phyloP scores from a whole-genome alignment of 2,329 filamentous ascomycete genomes.

The Cephalotrichum gorgonifer region DNA sequence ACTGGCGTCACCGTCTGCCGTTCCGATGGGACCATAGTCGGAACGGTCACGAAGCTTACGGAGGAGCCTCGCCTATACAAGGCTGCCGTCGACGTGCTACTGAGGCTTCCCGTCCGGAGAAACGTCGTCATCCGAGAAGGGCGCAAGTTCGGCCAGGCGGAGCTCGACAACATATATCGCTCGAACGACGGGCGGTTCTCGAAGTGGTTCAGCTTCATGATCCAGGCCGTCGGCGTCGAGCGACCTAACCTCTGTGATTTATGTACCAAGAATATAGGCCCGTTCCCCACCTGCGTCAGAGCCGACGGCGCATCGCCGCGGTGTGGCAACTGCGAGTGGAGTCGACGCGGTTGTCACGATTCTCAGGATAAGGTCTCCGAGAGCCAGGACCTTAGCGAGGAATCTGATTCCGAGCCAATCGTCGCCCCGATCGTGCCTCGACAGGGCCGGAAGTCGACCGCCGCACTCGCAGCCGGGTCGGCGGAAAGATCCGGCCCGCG shows the following conservation, averaged over 20 bases:
- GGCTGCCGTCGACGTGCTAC: slow-evolving; percentile 13
- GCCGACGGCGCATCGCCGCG: slow-evolving; percentile 31
- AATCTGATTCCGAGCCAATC: neutral
- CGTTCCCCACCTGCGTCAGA: slow-evolving; percentile 34
- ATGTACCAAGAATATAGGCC: slow-evolving; percentile 30
- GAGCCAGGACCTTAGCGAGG: neutral
- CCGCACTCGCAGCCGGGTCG: too few species aligned
- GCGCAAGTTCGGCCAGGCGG: slow-evolving; percentile 26
- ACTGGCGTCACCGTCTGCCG: neutral
- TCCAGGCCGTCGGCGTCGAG: slow-evolving; percentile 35
- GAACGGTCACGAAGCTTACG: neutral
- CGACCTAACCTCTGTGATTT: slow-evolving; percentile 27
- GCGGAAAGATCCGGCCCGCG: too few species aligned
- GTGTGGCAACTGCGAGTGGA: slow-evolving; percentile 43
- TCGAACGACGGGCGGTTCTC: neutral
- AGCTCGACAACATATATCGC: slow-evolving; percentile 29
- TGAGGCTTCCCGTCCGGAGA: slow-evolving; percentile 25
- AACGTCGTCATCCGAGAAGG: slow-evolving; percentile 29
- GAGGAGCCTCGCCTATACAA: neutral
- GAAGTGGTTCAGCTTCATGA: slow-evolving; percentile 34
- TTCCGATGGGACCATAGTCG: neutral
- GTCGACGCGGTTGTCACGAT: slow-evolving; percentile 23
- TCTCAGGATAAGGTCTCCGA: slow-evolving; percentile 9
- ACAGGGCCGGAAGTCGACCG: too few species aligned
- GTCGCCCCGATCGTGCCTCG: too few species aligned